These are phyloP conservation scores for Nitzschia sp. DNA, from an alignment of 108 stramenopile species.

Conservation along the genomic window DNA sequence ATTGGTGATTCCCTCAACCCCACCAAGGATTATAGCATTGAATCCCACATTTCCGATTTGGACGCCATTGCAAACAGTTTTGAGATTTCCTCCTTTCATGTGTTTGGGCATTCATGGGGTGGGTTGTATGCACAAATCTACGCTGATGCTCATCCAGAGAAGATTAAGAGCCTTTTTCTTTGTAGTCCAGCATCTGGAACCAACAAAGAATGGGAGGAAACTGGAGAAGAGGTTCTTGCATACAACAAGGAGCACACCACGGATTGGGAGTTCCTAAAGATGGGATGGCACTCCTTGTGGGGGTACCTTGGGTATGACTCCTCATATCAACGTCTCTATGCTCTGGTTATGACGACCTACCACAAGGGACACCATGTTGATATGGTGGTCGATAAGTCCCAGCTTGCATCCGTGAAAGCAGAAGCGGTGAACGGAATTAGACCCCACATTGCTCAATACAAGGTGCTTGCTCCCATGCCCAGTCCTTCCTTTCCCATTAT, in stretches of 20 bases:
- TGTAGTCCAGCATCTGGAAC: neutral
- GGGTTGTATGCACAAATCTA: neutral
- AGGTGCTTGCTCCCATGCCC: neutral
- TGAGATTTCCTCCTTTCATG: neutral
- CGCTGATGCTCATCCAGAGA: neutral
- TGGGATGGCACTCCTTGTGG: neutral
- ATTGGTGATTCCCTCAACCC: neutral
- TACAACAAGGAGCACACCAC: neutral
- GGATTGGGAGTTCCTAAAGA: neutral
- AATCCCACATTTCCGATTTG: conserved; percentile 1
- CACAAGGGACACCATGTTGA: neutral
- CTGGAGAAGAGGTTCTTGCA: neutral
- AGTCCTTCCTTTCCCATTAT: neutral
- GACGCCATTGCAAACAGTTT: neutral
- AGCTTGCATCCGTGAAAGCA: neutral
- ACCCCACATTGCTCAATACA: neutral
- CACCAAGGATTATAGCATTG: neutral
- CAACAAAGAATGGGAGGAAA: neutral
- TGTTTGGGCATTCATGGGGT: neutral
- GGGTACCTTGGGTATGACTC: neutral
- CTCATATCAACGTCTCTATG: neutral
- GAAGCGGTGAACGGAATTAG: neutral
- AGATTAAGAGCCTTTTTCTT: neutral
- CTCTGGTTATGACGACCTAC: neutral
- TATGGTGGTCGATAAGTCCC: neutral